Conservation (phyloP, 2,329 filamentous ascomycete genomes). For the Neonectria magnoliae region DNA sequence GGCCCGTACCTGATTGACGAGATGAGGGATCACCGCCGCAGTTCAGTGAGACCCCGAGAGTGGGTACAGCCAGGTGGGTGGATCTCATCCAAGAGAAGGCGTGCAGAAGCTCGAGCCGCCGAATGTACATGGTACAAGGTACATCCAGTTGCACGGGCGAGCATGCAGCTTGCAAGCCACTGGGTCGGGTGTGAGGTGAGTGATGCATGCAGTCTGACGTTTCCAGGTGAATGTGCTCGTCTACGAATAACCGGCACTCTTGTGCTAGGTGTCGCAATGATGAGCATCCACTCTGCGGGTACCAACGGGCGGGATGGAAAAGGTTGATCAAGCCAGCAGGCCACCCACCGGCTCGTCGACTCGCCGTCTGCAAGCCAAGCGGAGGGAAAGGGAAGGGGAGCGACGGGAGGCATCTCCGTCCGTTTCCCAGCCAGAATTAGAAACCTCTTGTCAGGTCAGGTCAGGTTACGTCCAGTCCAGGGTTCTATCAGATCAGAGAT, state of each 20-base stretch:
- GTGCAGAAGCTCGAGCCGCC: background rate
- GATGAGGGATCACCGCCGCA: background rate
- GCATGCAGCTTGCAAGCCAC: background rate
- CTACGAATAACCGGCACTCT: background rate
- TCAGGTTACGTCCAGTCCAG: background rate
- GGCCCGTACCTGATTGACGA: background rate
- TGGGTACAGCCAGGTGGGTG: slow-evolving; percentile 5
- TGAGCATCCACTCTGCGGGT: no score
- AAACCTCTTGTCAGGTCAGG: background rate
- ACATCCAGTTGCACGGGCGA: background rate
- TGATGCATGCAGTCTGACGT: slow-evolving; percentile 5
- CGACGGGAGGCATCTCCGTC: background rate
- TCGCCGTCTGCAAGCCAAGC: no score
- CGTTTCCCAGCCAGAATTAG: no score
- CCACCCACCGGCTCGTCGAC: no score
- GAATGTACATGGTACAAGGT: background rate
- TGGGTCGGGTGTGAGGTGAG: background rate
- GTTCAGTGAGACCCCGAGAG: background rate
- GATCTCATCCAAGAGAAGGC: background rate
- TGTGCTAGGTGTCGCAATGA: background rate
- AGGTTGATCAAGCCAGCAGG: background rate
- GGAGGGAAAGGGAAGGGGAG: background rate
- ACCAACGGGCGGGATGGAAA: background rate
- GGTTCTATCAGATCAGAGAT: background rate
- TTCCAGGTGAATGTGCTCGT: background rate